Evolutionary conservation across 495 filamentous ascomycete species (phyloP).

Genomic region (Podospora pseudoanserina): DNA sequence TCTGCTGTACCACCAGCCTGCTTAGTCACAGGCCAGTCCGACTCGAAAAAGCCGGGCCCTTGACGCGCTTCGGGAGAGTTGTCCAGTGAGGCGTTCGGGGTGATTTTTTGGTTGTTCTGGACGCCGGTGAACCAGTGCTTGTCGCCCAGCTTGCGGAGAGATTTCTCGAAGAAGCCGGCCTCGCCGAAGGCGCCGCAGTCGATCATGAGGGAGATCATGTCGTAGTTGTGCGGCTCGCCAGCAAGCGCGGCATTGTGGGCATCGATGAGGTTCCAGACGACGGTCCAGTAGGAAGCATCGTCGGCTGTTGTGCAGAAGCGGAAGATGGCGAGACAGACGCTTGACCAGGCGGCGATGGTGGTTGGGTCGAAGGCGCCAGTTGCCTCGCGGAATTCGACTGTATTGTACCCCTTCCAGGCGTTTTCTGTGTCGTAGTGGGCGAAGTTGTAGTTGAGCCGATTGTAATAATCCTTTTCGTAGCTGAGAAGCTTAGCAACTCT

Average conservation of each 20-base stretch:
- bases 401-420: neutral
- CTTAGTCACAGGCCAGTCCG: too few species aligned
- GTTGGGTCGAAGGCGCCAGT: conserved; percentile 7
- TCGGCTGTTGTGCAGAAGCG: conserved; percentile 12
- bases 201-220: conserved; percentile 12
- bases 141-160: conserved; percentile 1
- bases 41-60: too few species aligned
- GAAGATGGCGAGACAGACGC: conserved; percentile 20
- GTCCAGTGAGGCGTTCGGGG: too few species aligned
- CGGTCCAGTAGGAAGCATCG: neutral
- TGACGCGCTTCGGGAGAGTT: too few species aligned
- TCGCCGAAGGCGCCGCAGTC: conserved; percentile 13
- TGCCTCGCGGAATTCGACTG: conserved; percentile 27
- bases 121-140: conserved; percentile 14
- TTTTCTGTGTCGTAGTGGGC: neutral
- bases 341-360: conserved; percentile 13
- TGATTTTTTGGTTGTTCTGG: neutral
- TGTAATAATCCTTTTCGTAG: neutral
- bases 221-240: conserved; percentile 9
- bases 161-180: conserved; percentile 12
- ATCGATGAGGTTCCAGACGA: conserved; percentile 13
- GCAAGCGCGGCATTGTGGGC: conserved; percentile 15
- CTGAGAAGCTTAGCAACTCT: conserved; percentile 3
- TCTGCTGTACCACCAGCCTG: too few species aligned
- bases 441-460: neutral